phyloP scores from a whole-genome alignment of 306 rosid genomes.

The Spatholobus suberectus region DNA sequence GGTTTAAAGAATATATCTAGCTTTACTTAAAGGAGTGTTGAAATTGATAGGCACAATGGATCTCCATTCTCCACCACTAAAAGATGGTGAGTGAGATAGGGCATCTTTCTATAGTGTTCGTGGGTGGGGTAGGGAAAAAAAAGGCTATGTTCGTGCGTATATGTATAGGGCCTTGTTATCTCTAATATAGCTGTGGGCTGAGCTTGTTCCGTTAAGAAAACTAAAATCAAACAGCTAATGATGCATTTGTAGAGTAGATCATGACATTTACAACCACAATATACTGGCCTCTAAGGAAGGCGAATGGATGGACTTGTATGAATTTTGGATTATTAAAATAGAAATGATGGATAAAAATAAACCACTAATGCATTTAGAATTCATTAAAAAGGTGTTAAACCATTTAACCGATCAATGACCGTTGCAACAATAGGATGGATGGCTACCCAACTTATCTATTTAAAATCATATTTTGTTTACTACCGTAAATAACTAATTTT shows the following conservation, averaged over 20 bases:
- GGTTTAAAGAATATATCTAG: conserved; percentile 28
- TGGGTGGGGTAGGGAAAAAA: not conserved
- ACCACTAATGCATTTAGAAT: not conserved
- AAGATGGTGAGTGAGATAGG: conserved; percentile 17
- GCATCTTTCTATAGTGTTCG: not conserved
- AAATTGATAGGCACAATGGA: conserved; percentile 25
- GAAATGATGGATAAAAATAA: not conserved
- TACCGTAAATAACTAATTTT: not conserved
- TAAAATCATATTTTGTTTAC: not conserved
- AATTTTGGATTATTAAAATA: too few species aligned
- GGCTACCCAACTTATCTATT: not conserved
- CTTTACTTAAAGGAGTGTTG: not conserved
- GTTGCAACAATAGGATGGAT: not conserved
- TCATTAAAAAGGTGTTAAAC: too few species aligned
- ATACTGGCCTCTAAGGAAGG: conserved; percentile 3
- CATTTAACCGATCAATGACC: too few species aligned
- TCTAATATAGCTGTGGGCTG: not conserved
- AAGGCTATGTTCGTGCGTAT: not conserved
- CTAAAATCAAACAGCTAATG: not conserved
- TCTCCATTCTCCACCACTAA: conserved; percentile 31
- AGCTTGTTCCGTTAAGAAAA: not conserved
- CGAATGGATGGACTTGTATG: not conserved
- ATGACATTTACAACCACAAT: not conserved
- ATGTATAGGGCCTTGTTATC: not conserved
- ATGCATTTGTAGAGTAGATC: not conserved